These are phyloP conservation scores for Camelina hispida DNA, from an alignment of 345 rosid species.

Conservation along the genomic window DNA sequence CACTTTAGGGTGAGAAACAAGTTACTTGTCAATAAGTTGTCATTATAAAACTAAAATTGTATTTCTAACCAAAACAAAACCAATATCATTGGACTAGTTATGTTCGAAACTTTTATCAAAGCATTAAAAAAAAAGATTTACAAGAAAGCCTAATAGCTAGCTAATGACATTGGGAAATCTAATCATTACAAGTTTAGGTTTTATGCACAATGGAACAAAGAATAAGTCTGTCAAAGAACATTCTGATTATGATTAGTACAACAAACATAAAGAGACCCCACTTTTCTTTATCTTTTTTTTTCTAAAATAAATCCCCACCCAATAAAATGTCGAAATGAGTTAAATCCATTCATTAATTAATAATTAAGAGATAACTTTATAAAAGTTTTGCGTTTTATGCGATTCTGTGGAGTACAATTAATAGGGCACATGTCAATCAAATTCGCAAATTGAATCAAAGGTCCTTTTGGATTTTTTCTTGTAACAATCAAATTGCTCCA, in stretches of 20 bases:
- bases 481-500: constrained; percentile 39
- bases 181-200: constrained; percentile 38
- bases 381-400: constrained; percentile 31
- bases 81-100: constrained; percentile 6
- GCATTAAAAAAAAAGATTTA: background rate
- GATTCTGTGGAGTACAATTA: constrained; percentile 30
- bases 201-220: constrained; percentile 33
- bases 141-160: constrained; percentile 32
- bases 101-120: background rate
- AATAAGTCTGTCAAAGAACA: constrained; percentile 45
- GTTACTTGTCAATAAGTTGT: background rate
- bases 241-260: constrained; percentile 46
- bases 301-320: background rate
- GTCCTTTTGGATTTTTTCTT: constrained; percentile 20
- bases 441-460: constrained; percentile 36
- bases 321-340: constrained; percentile 31
- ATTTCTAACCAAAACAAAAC: background rate
- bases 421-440: constrained; percentile 40
- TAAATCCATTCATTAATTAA: constrained; percentile 10
- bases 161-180: constrained; percentile 38
- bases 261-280: constrained; percentile 38
- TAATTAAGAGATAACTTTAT: constrained; percentile 28
- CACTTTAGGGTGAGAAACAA: constrained; percentile 1
- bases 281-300: constrained; percentile 23
- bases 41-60: background rate